Evolutionary conservation across 2,329 filamentous ascomycete species (phyloP).

Genomic region (Didymella arachidicola): DNA sequence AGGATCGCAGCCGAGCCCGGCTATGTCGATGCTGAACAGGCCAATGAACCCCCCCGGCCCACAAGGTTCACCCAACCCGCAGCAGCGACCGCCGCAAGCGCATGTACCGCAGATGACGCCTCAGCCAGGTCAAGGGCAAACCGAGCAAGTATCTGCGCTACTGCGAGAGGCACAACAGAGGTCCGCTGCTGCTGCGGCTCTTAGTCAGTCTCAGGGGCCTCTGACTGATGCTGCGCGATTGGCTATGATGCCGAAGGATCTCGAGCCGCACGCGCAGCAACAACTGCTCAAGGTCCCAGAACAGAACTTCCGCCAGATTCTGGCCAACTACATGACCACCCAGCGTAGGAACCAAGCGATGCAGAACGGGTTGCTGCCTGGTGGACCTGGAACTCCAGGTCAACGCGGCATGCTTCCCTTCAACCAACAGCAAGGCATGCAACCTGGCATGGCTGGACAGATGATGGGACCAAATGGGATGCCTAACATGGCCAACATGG

Average conservation of each 20-base stretch:
- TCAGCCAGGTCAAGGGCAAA: slow-evolving; percentile 40
- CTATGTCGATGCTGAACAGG: slow-evolving; percentile 59
- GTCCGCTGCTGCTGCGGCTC: slow-evolving; percentile 41
- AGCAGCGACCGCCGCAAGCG: slow-evolving; percentile 47
- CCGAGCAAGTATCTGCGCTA: slow-evolving; percentile 38
- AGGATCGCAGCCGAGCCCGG: slow-evolving; percentile 53
- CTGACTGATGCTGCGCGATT: slow-evolving; percentile 45
- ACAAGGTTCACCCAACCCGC: slow-evolving; percentile 43
- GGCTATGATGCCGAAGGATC: slow-evolving; percentile 42
- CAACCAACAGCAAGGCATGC: slow-evolving; percentile 38
- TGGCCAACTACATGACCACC: slow-evolving; percentile 36
- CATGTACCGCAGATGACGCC: slow-evolving; percentile 49
- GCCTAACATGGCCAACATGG: slow-evolving; percentile 36
- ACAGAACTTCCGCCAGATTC: slow-evolving; percentile 40
- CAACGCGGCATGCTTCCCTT: slow-evolving; percentile 43
- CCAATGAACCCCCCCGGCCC: slow-evolving; percentile 58
- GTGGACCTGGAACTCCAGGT: slow-evolving; percentile 29
- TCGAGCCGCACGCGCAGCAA: slow-evolving; percentile 40
- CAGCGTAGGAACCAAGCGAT: slow-evolving; percentile 34
- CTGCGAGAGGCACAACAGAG: slow-evolving; percentile 49
- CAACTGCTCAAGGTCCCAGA: slow-evolving; percentile 49
- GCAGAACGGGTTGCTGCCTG: slow-evolving; percentile 33
- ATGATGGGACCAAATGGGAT: slow-evolving; percentile 42
- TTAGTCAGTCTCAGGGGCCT: slow-evolving; percentile 37
- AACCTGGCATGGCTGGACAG: slow-evolving; percentile 33